A percentile compares a stretch with the other conserved stretches of the same genome.
Conservation (phyloP, 2,329 filamentous ascomycete genomes). For the Dryadomyces quercus-mongolicae region DNA sequence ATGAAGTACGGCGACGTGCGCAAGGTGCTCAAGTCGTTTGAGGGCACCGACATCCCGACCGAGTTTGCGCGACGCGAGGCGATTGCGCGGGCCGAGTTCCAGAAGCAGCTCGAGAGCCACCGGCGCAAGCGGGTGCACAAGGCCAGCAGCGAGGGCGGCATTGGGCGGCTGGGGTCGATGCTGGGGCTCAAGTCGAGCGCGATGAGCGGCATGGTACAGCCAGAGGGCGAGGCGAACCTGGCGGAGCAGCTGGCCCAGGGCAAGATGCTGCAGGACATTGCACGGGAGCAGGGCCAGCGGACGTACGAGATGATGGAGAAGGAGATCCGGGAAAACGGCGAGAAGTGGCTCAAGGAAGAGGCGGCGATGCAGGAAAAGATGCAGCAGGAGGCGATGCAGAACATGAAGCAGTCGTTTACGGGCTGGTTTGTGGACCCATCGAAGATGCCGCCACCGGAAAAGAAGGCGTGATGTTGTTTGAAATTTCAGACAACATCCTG, state of each 20-base stretch:
- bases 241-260: conserved; percentile 75
- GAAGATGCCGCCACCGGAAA: neutral
- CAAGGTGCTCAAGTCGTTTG: conserved; percentile 73
- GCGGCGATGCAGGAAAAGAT: conserved; percentile 76
- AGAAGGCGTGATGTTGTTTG: neutral
- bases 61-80: conserved; percentile 88
- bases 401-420: conserved; percentile 71
- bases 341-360: conserved; percentile 93
- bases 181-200: conserved; percentile 66
- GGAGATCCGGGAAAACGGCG: conserved; percentile 85
- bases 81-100: conserved; percentile 71
- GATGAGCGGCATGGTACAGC: conserved; percentile 46
- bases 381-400: conserved; percentile 83
- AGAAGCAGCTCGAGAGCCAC: conserved; percentile 62
- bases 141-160: conserved; percentile 30
- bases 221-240: conserved; percentile 57
- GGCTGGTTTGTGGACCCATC: conserved; percentile 32
- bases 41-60: conserved; percentile 76
- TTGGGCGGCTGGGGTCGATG: conserved; percentile 57
- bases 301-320: conserved; percentile 83
- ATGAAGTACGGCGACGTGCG: conserved; percentile 87
- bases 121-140: conserved; percentile 46
- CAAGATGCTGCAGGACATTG: conserved; percentile 95
- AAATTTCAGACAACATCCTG: no score
- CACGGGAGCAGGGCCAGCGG: conserved; percentile 79